A percentile compares a stretch with the other conserved stretches of the same genome.
phyloP scores from a whole-genome alignment of 2,329 filamentous ascomycete species.

The Colletotrichum sp. region DNA sequence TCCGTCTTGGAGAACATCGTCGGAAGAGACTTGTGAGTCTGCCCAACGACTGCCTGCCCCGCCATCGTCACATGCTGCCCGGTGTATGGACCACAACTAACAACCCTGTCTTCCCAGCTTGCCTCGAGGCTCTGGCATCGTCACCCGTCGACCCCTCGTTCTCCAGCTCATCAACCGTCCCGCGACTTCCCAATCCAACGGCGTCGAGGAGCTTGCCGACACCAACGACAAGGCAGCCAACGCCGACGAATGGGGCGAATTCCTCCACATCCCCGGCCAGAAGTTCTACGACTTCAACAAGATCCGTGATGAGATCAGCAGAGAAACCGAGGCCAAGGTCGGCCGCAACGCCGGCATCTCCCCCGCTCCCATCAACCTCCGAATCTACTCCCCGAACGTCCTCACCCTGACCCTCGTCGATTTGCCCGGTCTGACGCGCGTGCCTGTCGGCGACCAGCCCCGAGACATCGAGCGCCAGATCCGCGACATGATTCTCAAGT shows the following conservation, averaged over 20 bases:
- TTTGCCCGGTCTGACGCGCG: constrained; percentile 94
- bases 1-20: constrained; percentile 99
- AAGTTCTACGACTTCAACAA: constrained; percentile 99
- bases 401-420: constrained; percentile 96
- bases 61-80: constrained; percentile 16
- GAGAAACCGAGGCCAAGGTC: constrained; percentile 96
- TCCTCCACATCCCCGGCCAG: constrained; percentile 95
- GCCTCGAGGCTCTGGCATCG: constrained; percentile 96
- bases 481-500: constrained; percentile 96
- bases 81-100: constrained; percentile 7
- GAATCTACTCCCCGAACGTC: constrained; percentile 98
- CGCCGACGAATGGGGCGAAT: constrained; percentile 97
- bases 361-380: constrained; percentile 93
- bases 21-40: constrained; percentile 92
- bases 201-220: constrained; percentile 69
- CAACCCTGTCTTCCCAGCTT: constrained; percentile 63
- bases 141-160: constrained; percentile 93
- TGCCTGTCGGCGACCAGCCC: constrained; percentile 94
- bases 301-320: constrained; percentile 96
- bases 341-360: constrained; percentile 97
- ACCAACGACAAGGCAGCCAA: constrained; percentile 88
- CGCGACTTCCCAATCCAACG: constrained; percentile 70
- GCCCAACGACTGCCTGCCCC: constrained; percentile 2
- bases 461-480: constrained; percentile 97
- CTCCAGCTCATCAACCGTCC: constrained; percentile 97